phyloP scores from a whole-genome alignment of 768 basidiomycete species.

The Russula sp. region DNA sequence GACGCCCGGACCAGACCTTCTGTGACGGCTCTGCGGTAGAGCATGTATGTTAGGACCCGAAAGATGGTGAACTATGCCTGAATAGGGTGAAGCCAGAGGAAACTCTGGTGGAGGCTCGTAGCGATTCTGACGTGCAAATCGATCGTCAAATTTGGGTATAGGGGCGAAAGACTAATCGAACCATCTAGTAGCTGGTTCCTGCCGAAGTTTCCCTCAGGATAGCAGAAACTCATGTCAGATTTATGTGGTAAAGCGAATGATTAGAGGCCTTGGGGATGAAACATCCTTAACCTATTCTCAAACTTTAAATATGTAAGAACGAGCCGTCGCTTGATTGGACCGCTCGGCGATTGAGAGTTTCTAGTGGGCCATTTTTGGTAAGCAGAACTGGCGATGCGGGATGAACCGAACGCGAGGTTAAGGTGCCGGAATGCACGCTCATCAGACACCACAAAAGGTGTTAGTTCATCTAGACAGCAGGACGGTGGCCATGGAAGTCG shows the following conservation, averaged over 20 bases:
- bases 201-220: constrained; percentile 84
- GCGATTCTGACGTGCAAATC: constrained; percentile 97
- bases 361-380: constrained; percentile 74
- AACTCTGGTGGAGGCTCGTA: constrained; percentile 67
- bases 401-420: constrained; percentile 72
- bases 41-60: constrained; percentile 85
- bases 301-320: constrained; percentile 66
- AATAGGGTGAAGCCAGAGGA: constrained; percentile 92
- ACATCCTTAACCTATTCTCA: constrained; percentile 84
- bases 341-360: constrained; percentile 56
- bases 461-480: constrained; percentile 88
- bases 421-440: constrained; percentile 79
- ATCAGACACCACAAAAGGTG: constrained; percentile 84
- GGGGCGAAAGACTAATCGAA: constrained; percentile 96
- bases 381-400: constrained; percentile 71
- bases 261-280: constrained; percentile 44
- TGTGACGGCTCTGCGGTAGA: constrained; percentile 75
- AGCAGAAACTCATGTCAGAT: constrained; percentile 59
- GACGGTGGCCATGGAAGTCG: constrained; percentile 35
- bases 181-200: constrained; percentile 93
- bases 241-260: constrained; percentile 80
- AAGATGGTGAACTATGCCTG: constrained; percentile 90
- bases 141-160: constrained; percentile 94
- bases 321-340: constrained; percentile 50
- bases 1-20: constrained; percentile 72